These are phyloP conservation scores for Phascolomyces articulosus DNA, from an alignment of 371 early-diverging fungal species.

Conservation along the genomic window DNA sequence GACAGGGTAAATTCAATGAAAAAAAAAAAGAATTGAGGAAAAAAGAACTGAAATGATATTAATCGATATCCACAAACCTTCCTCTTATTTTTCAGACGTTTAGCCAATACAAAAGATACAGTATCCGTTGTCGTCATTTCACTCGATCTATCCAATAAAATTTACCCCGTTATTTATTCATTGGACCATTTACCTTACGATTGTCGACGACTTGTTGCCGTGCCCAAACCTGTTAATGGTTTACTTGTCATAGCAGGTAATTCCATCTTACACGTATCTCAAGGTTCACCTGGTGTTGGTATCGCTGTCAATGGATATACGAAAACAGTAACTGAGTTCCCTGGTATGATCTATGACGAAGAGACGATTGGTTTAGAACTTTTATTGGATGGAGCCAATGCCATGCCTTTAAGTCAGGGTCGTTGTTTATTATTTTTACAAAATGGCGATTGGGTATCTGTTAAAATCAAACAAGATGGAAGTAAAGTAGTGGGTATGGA, in stretches of 20 bases:
- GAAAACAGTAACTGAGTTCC: conserved; percentile 53
- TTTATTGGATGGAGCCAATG: conserved; percentile 60
- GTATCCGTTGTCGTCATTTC: conserved; percentile 84
- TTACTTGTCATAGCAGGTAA: conserved; percentile 80
- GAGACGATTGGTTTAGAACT: conserved; percentile 30
- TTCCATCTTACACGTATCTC: conserved; percentile 85
- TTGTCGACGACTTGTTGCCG: conserved; percentile 66
- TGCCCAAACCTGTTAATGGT: conserved; percentile 90
- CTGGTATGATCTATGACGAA: conserved; percentile 48
- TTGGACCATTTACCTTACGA: conserved; percentile 86
- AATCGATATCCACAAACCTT: not conserved
- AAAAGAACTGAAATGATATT: not conserved
- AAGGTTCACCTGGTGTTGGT: conserved; percentile 80
- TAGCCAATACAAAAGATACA: conserved; percentile 76
- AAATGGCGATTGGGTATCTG: conserved; percentile 71
- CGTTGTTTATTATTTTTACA: conserved; percentile 61
- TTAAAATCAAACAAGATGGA: conserved; percentile 74
- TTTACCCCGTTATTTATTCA: conserved; percentile 81
- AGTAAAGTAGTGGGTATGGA: conserved; percentile 55
- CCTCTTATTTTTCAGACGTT: conserved; percentile 45
- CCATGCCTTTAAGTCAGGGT: conserved; percentile 54
- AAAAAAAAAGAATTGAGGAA: no score
- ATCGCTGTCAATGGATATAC: conserved; percentile 76
- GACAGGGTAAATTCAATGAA: conserved; percentile 92
- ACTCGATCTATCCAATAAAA: conserved; percentile 75